A percentile compares a stretch with the other conserved stretches of the same genome.
phyloP scores from a whole-genome alignment of 177 flowering plant genomes.

The Tripterygium wilfordii region DNA sequence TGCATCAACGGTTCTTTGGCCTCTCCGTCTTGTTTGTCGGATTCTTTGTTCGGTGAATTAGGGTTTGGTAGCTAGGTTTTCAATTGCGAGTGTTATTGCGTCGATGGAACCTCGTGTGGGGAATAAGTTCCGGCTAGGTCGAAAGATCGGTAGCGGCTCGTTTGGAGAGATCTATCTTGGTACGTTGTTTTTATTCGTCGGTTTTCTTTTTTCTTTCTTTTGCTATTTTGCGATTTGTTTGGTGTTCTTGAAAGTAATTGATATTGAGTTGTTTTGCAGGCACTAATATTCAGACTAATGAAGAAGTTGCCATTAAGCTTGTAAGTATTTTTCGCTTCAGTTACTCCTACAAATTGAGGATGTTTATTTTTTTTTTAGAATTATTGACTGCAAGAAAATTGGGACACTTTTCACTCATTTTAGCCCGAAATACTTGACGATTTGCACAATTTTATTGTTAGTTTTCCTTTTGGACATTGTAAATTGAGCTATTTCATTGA shows the following conservation, averaged over 20 bases:
- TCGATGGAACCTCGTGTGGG: conserved; percentile 50
- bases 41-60: too few relatives aligned
- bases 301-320: conserved; percentile 83
- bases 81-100: too few relatives aligned
- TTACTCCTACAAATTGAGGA: too few relatives aligned
- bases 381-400: not conserved
- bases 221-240: not conserved
- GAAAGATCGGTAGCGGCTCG: conserved; percentile 49
- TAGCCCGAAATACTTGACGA: too few relatives aligned
- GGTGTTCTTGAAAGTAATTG: not conserved
- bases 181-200: conserved; percentile 10
- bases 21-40: too few relatives aligned
- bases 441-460: too few relatives aligned
- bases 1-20: too few relatives aligned
- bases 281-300: conserved; percentile 72
- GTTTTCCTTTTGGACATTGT: too few relatives aligned
- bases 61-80: too few relatives aligned
- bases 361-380: too few relatives aligned
- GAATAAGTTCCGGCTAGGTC: conserved; percentile 38
- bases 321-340: conserved; percentile 35
- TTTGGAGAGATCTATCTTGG: conserved; percentile 56
- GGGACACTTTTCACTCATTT: not conserved
- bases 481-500: too few relatives aligned
- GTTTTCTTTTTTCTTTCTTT: not conserved
- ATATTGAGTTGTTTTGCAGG: conserved; percentile 33